A percentile compares a stretch with the other conserved stretches of the same genome.
Conservation (phyloP, 2,329 filamentous ascomycete genomes). For the Stagonosporopsis rhizophila region DNA sequence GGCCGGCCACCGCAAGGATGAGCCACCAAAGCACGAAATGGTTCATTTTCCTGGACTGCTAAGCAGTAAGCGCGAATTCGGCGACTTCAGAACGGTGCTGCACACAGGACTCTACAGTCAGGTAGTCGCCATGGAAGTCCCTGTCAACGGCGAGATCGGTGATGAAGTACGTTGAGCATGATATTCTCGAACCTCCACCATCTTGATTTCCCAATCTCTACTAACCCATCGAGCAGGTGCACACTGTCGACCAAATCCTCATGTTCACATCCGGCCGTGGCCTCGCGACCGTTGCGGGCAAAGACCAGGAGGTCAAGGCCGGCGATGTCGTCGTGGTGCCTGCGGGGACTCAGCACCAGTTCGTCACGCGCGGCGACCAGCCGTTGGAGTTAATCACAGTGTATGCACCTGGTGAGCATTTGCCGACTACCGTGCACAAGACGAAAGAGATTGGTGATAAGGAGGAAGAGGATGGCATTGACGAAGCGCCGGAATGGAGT, state of each 20-base stretch:
- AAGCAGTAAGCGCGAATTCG: constrained; percentile 61
- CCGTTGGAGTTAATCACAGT: constrained; percentile 69
- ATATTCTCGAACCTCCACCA: neutral
- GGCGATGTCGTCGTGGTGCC: constrained; percentile 68
- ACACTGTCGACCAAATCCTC: constrained; percentile 69
- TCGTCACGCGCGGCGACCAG: constrained; percentile 66
- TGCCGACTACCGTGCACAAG: constrained; percentile 65
- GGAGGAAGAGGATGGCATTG: constrained; percentile 66
- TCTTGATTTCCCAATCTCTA: neutral
- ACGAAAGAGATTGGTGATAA: constrained; percentile 69
- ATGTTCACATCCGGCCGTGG: constrained; percentile 68
- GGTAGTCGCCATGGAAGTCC: constrained; percentile 70
- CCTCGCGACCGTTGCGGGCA: constrained; percentile 65
- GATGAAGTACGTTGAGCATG: constrained; percentile 61
- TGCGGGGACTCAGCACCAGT: constrained; percentile 71
- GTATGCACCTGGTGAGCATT: constrained; percentile 69
- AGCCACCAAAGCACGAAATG: constrained; percentile 57
- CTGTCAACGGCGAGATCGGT: constrained; percentile 69
- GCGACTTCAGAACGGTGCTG: constrained; percentile 67
- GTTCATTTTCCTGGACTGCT: constrained; percentile 66
- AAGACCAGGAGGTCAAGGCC: constrained; percentile 63
- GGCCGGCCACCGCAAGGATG: constrained; percentile 36
- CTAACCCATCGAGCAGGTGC: constrained; percentile 39
- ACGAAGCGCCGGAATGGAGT: constrained; percentile 68
- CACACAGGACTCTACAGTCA: constrained; percentile 69